Base-by-base conservation (phyloP, 2,329 filamentous ascomycete genomes). In the Penicillium freii region DNA sequence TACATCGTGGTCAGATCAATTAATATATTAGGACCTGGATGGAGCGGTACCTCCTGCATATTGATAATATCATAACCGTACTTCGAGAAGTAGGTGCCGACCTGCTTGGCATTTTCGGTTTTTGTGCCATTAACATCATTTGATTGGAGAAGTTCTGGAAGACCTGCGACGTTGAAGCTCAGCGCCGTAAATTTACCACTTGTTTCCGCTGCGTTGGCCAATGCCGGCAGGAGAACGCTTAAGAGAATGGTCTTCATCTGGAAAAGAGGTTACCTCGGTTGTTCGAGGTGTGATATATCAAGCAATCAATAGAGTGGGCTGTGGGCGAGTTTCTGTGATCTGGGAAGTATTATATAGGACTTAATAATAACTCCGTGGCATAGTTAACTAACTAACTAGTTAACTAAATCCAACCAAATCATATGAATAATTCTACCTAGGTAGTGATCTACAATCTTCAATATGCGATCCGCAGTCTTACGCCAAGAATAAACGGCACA, bases 101-200 rank as follows among this genome's bases (percentile, higher is more conserved):
- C 87, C 29, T 73, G 70, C 10, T 75, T 75, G 1, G 84, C 78
- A 70, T 88, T 88, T 7, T 76, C 77, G 0, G 76, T 73, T 73
- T 88, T 88, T 70, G 87, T 82, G 23, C 86, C 85, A 2, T 83
- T 80, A 2, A 87, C 81, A 5, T 81, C 84, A 67, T 88, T 88
- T 64, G 69, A 71, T 59, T 87, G 83, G 46, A 88, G 67, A 17
- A 69, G 58, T 2, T 51, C 50, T 1, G 85, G 85, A 2, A 87
- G 77, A 21, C 84, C 84, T 17, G 84, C 84, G 34, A 87, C 82
- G 63, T 87, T 87, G 73, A 83, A 82, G 23, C 81, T 76, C 25
- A 86, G 70, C 51, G 82, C 69, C 56, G 77, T 80, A 69, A 87
- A 81, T n/a, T 75, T 72, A 47, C 78, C 77, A 38, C 69, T 67